Evolutionary conservation across 1,139 yeast genomes (phyloP).

Genomic region (Arxiozyma telluris): DNA sequence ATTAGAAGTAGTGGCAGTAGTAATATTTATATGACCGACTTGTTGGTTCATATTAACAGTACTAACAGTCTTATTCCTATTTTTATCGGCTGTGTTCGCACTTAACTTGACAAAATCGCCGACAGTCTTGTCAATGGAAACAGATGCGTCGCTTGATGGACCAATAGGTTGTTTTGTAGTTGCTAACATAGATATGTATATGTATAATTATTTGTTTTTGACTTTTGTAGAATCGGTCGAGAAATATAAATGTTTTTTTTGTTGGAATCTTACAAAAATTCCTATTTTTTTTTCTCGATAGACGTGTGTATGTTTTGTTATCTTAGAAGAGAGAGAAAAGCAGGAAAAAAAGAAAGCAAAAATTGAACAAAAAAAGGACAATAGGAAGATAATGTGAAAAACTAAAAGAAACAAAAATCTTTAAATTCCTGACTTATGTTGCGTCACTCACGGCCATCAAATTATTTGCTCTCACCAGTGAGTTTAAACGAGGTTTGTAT

Average conservation of each 20-base stretch:
- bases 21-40: background rate
- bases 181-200: background rate
- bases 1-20: background rate
- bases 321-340: background rate
- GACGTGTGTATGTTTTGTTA: background rate
- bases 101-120: background rate
- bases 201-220: background rate
- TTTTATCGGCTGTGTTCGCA: background rate
- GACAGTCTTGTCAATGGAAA: background rate
- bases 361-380: too few relatives aligned
- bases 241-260: background rate
- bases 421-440: too few relatives aligned
- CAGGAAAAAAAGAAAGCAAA: background rate
- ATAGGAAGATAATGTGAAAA: too few relatives aligned
- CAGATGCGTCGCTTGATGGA: background rate
- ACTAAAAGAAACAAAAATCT: too few relatives aligned
- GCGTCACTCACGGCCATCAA: too few relatives aligned
- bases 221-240: background rate
- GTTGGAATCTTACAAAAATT: background rate
- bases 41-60: background rate
- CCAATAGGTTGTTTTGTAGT: conserved; percentile 1
- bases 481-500: too few relatives aligned
- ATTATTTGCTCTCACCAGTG: too few relatives aligned
- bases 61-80: background rate
- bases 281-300: background rate